Conservation (phyloP, 331 rosid species). For the Saraca asoca region DNA sequence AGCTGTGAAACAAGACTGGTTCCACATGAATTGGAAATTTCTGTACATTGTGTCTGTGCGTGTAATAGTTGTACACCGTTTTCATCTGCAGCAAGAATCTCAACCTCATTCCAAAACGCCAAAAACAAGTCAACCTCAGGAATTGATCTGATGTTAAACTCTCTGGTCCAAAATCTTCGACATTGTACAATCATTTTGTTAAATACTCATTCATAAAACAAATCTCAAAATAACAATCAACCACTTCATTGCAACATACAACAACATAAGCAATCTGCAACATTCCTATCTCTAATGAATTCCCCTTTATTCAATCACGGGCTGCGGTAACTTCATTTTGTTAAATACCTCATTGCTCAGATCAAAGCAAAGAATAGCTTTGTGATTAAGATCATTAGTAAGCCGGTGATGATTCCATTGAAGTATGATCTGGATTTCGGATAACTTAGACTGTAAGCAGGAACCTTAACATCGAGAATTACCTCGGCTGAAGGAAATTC, state of each 20-base stretch:
- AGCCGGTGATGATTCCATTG: constrained; percentile 25
- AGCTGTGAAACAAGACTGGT: too few relatives aligned
- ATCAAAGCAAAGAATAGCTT: constrained; percentile 13
- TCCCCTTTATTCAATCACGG: background rate
- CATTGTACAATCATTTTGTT: too few relatives aligned
- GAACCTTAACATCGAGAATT: background rate
- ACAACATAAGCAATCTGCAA: constrained; percentile 9
- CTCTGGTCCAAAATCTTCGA: background rate
- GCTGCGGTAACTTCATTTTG: constrained; percentile 3
- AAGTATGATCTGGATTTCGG: constrained; percentile 2
- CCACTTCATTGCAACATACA: background rate
- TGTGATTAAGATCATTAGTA: background rate
- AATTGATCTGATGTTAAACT: background rate
- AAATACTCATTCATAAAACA: constrained; percentile 23
- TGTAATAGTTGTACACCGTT: too few relatives aligned
- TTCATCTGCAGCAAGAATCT: constrained; percentile 14
- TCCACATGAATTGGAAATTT: too few relatives aligned
- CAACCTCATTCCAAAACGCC: background rate
- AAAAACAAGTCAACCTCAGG: background rate
- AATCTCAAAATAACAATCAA: background rate
- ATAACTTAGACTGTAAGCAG: constrained; percentile 7
- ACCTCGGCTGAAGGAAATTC: constrained; percentile 11
- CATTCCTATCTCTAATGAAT: background rate
- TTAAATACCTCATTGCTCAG: constrained; percentile 6
- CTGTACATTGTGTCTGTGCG: too few relatives aligned